These are phyloP conservation scores for Cercophora sp. DNA, from an alignment of 495 filamentous ascomycete genomes.

Conservation along the genomic window DNA sequence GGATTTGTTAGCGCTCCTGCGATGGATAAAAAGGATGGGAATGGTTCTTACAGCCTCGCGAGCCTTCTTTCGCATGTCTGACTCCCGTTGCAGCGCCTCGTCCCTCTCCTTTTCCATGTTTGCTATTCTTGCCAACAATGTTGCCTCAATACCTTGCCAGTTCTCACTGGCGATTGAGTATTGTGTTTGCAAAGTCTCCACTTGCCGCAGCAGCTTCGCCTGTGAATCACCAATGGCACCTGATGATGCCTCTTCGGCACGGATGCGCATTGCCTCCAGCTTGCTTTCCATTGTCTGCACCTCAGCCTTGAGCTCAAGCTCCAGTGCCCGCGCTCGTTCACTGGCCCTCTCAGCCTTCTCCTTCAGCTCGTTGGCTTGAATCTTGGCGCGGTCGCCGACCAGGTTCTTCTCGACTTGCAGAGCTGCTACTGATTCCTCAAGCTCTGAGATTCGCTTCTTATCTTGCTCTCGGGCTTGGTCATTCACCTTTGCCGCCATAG, in stretches of 20 bases:
- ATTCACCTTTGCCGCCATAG: slow-evolving; percentile 61
- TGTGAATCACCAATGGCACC: slow-evolving; percentile 78
- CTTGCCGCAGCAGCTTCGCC: slow-evolving; percentile 84
- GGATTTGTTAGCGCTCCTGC: slow-evolving; percentile 23
- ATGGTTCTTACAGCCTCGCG: slow-evolving; percentile 67
- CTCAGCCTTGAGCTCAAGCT: slow-evolving; percentile 80
- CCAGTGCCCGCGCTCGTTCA: slow-evolving; percentile 64
- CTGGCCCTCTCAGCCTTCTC: slow-evolving; percentile 70
- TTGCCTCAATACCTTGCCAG: slow-evolving; percentile 92
- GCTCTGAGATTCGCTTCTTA: slow-evolving; percentile 57
- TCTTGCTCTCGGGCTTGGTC: slow-evolving; percentile 66
- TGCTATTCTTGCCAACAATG: slow-evolving; percentile 66
- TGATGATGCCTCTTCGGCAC: slow-evolving; percentile 87
- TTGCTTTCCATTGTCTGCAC: slow-evolving; percentile 82
- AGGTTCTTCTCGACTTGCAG: slow-evolving; percentile 74
- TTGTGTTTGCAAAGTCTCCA: slow-evolving; percentile 94
- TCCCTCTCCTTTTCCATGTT: slow-evolving; percentile 86
- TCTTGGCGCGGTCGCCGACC: slow-evolving; percentile 61
- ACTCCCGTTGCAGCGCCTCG: slow-evolving; percentile 76
- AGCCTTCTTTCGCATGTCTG: slow-evolving; percentile 78
- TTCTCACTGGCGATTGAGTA: slow-evolving; percentile 93
- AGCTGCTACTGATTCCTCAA: slow-evolving; percentile 70
- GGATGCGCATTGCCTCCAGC: slow-evolving; percentile 77
- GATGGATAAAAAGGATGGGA: background rate
- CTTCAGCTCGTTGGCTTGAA: slow-evolving; percentile 64